Base-by-base conservation (phyloP, 2,329 filamentous ascomycete genomes). In the Ophiosphaerella korrae region DNA sequence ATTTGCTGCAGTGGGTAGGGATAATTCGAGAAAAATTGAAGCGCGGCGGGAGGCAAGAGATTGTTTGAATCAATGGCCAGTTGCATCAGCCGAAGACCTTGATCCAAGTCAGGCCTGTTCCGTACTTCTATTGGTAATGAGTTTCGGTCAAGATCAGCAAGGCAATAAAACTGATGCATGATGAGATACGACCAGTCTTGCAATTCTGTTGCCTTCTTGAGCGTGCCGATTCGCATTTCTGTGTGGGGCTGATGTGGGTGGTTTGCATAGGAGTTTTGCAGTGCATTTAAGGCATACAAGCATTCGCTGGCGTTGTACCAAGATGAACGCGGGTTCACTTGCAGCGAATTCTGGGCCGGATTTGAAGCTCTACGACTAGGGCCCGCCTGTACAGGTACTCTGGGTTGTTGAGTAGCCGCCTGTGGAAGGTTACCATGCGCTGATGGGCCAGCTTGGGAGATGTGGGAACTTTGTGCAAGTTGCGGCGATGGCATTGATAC, bases 21-120 rank as follows among this genome's bases (percentile, higher is more conserved):
- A 51, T 83, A 85, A 1, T 70, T 53, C 6, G 75, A 62, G 58
- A 80, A 81, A 72, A 79, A 82, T 16, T 56, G 48, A 6, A 80
- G 58, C 23, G 80, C 74, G 11, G 58, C 60, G 0, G 52, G 45
- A 7, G 73, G 71, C n/a, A 84, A 51, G 3, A 51, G 62, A 3
- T 63, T 50, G 55, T 84, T 85, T 2, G 68, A 58, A 24, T 75
- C 75, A 18, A 86, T 70, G 8, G 83, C 70, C 11, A 74, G 62
- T 7, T 66, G 67, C 24, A 84, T 53, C 12, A 77, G 58, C 9
- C 51, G 52, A 26, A 77, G 64, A 0, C 73, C 74, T 44, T 54
- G 36, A 7, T 51, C 51, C 9, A 72, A 53, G 5, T 56, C 42
- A n/a, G 53, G 51, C 3, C 76, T 58, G 39, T 76, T 65, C 1